Conservation (phyloP, 345 rosid species). For the Populus ilicifolia region DNA sequence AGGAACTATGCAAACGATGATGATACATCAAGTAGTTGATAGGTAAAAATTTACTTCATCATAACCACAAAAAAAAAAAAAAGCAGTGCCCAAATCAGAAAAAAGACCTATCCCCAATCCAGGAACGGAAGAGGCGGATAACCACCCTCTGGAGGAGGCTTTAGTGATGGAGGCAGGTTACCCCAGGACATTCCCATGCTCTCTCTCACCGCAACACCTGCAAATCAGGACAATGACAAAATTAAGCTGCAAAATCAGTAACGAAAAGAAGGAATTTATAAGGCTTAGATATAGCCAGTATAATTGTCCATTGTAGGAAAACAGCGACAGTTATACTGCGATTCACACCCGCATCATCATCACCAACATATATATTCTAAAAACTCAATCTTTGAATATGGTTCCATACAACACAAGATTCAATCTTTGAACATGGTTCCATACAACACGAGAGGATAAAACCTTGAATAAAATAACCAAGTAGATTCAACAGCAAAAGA, state of each 20-base stretch:
- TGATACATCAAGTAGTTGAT: background rate
- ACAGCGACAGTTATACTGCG: too few relatives aligned
- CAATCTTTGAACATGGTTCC: background rate
- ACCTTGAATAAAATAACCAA: background rate
- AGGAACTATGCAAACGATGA: background rate
- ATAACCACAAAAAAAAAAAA: background rate
- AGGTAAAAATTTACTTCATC: background rate
- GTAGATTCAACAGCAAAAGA: background rate
- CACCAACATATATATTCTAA: background rate
- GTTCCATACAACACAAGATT: background rate
- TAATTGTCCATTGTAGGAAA: background rate
- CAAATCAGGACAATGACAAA: conserved; percentile 4
- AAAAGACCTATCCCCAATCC: conserved; percentile 69
- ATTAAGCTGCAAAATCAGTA: background rate
- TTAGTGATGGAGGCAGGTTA: conserved; percentile 78
- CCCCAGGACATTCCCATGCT: conserved; percentile 56
- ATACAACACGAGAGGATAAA: background rate
- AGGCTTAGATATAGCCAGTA: background rate
- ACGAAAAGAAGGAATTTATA: background rate
- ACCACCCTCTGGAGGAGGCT: conserved; percentile 82
- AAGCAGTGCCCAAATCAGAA: background rate
- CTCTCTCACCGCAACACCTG: conserved; percentile 43
- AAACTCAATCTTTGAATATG: background rate
- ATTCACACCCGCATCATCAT: too few relatives aligned
- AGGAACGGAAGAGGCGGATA: conserved; percentile 53